Evolutionary conservation across 257 asterid species (phyloP).

Genomic region (Solanum megistacrolobum): DNA sequence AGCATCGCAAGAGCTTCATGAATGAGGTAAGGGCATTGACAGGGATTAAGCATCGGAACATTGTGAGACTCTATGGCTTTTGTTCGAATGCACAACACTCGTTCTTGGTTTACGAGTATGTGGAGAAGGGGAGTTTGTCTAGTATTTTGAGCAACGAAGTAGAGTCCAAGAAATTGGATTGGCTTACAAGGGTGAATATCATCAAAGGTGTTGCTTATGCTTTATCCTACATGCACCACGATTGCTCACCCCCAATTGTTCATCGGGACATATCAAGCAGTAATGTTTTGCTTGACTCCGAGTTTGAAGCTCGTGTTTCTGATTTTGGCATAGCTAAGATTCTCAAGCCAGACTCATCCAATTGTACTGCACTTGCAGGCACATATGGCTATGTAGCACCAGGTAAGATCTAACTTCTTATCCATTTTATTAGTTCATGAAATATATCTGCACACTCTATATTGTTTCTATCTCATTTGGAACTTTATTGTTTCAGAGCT

Average conservation of each 20-base stretch:
- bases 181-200: neutral
- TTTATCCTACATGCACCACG: slow-evolving; percentile 4
- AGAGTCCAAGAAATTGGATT: neutral
- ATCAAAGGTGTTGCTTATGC: neutral
- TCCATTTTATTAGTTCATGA: neutral
- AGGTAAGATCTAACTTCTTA: neutral
- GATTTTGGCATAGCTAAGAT: slow-evolving; percentile 13
- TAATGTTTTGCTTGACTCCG: slow-evolving; percentile 4
- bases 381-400: slow-evolving; percentile 6
- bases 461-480: neutral
- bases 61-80: neutral
- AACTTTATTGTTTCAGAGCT: neutral
- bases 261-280: slow-evolving; percentile 7
- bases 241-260: slow-evolving; percentile 3
- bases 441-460: neutral
- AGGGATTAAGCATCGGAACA: neutral
- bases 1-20: neutral
- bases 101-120: slow-evolving; percentile 4
- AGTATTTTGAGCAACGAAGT: neutral
- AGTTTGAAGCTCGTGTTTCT: neutral
- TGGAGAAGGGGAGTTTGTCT: neutral
- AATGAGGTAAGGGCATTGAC: neutral
- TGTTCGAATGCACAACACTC: slow-evolving; percentile 4
- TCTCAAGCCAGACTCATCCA: slow-evolving; percentile 4
- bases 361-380: slow-evolving; percentile 6